Evolutionary conservation across 2,329 filamentous ascomycete species (phyloP).

Genomic region (Monilinia polystroma): DNA sequence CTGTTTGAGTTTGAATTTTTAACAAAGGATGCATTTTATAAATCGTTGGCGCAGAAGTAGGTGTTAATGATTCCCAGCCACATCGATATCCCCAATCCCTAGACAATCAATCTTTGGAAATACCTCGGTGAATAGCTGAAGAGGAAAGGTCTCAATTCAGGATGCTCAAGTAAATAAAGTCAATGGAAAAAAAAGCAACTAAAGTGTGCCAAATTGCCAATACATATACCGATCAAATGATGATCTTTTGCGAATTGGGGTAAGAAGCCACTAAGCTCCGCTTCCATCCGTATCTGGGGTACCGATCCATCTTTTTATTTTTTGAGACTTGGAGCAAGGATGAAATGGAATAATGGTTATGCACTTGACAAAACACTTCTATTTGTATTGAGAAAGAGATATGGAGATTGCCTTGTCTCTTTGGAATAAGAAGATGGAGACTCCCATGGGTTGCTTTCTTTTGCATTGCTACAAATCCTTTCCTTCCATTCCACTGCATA

Average conservation of each 20-base stretch:
- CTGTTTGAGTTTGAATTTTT: no score
- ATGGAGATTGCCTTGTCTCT: slow-evolving; percentile 6
- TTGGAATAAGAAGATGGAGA: slow-evolving; percentile 11
- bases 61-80: not conserved
- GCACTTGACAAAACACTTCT: not conserved
- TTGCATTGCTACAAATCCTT: not conserved
- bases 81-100: no score
- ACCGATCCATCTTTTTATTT: not conserved
- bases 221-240: slow-evolving; percentile 2
- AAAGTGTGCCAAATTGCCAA: not conserved
- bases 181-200: not conserved
- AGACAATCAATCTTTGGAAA: not conserved
- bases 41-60: not conserved
- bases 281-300: not conserved
- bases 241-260: slow-evolving; percentile 1
- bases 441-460: not conserved
- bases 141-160: slow-evolving; percentile 1
- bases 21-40: not conserved
- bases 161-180: not conserved
- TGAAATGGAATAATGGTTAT: not conserved
- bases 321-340: not conserved
- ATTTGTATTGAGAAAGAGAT: not conserved
- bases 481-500: not conserved
- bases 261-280: not conserved
- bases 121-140: slow-evolving; percentile 6